phyloP scores from a whole-genome alignment of 2,329 filamentous ascomycete genomes.

The Achaetomium macrosporum region DNA sequence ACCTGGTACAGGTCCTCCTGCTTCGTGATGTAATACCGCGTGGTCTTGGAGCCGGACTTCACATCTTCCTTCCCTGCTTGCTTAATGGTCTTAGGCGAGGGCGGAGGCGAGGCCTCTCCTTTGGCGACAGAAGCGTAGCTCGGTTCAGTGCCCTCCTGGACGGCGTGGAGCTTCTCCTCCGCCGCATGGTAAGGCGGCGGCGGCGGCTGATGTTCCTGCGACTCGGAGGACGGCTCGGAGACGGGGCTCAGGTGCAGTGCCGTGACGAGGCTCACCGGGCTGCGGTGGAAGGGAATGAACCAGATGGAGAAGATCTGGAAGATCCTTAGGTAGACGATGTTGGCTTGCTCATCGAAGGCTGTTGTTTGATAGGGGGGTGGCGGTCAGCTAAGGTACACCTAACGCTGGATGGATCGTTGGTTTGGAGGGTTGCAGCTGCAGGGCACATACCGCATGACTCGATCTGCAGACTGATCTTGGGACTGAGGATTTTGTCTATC shows the following conservation, averaged over 20 bases:
- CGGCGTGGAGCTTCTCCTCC: slow-evolving; percentile 9
- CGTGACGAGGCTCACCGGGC: slow-evolving; percentile 61
- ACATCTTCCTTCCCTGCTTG: background rate
- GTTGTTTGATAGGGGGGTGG: slow-evolving; percentile 34
- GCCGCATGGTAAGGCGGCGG: slow-evolving; percentile 12
- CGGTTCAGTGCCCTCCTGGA: slow-evolving; percentile 16
- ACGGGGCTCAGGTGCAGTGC: slow-evolving; percentile 55
- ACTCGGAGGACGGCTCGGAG: slow-evolving; percentile 5
- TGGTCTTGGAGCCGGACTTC: slow-evolving; percentile 11
- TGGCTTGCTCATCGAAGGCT: slow-evolving; percentile 57
- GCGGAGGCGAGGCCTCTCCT: background rate
- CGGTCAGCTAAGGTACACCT: background rate
- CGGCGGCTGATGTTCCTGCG: slow-evolving; percentile 20
- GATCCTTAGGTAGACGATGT: slow-evolving; percentile 67
- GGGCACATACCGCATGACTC: slow-evolving; percentile 46
- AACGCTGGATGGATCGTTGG: background rate
- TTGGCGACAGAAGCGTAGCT: slow-evolving; percentile 18
- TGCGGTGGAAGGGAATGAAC: slow-evolving; percentile 68
- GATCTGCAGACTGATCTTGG: slow-evolving; percentile 62
- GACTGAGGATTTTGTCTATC: slow-evolving; percentile 71
- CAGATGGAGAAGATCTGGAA: slow-evolving; percentile 72
- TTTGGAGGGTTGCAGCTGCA: background rate
- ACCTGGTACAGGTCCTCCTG: slow-evolving; percentile 82
- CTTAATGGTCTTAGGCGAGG: background rate
- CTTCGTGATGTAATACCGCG: slow-evolving; percentile 62